phyloP scores from a whole-genome alignment of 768 basidiomycete species.

The Phanerochaete sordida region DNA sequence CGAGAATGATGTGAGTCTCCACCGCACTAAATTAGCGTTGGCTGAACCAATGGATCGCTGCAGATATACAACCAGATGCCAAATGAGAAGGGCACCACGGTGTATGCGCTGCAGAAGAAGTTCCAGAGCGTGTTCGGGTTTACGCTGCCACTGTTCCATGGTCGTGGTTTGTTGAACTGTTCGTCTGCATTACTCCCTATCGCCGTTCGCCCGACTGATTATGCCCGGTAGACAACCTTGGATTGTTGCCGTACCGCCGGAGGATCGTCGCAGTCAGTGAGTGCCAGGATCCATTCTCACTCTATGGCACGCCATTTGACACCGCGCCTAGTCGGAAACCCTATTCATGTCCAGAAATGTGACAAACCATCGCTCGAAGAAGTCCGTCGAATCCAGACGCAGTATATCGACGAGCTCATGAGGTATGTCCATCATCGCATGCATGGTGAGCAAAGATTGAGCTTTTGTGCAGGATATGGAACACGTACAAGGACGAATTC shows the following conservation, averaged over 20 bases:
- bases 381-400: slow-evolving; percentile 70
- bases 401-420: slow-evolving; percentile 91
- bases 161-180: slow-evolving; percentile 94
- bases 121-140: slow-evolving; percentile 95
- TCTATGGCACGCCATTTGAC: background rate
- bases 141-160: slow-evolving; percentile 96
- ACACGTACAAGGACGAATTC: slow-evolving; percentile 92
- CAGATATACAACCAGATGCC: slow-evolving; percentile 98
- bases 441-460: background rate
- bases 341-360: slow-evolving; percentile 73
- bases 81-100: slow-evolving; percentile 86
- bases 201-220: background rate
- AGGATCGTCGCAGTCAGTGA: slow-evolving; percentile 94
- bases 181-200: background rate
- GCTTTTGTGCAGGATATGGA: slow-evolving; percentile 59
- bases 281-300: slow-evolving; percentile 31
- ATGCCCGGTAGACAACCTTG: slow-evolving; percentile 72
- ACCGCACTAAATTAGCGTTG: background rate
- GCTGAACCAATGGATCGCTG: background rate
- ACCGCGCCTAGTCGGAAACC: slow-evolving; percentile 68
- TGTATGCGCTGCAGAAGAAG: slow-evolving; percentile 83
- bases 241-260: slow-evolving; percentile 92
- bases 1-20: slow-evolving; percentile 83
- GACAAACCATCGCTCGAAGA: slow-evolving; percentile 83
- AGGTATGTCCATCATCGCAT: slow-evolving; percentile 47